Evolutionary conservation across 2,329 filamentous ascomycete species (phyloP), one percentile per base, ranked within the genome.

Genomic region (Penicillium sp.): DNA sequence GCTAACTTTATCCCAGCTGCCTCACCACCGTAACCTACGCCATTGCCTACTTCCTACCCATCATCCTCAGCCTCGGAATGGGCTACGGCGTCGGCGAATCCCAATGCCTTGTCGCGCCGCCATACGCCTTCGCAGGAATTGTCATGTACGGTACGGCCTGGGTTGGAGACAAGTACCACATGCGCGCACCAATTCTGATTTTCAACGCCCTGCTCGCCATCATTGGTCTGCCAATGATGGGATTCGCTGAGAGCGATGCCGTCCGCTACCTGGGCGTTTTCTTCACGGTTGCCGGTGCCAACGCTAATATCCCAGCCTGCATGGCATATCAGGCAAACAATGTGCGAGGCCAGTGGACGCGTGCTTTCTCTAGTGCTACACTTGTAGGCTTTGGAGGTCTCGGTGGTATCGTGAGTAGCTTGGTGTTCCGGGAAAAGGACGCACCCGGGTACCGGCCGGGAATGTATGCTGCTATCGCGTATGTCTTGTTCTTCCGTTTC

Each of bases 241-340:
- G 88, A 33, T 92, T 86, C 77, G 79, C 82, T 42, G 67, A 73
- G 25, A 80, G 73, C 60, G 64, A 83, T 3, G 78, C 70, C 1
- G 82, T 85, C 10, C 82, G 88, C 42, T 91, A 90, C 73, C 85
- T 90, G 59, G 89, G 88, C 52, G 82, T 90, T 55, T 92, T 92
- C 75, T 75, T 92, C 45, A 82, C 85, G n/a, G 88, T 88, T 0
- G 88, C 88, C 0, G 90, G 88, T 8, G 85, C 87, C 60, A 91
- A 91, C 72, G 83, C 86, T 61, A 94, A 94, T 69, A 80, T 93
- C 5, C 90, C 91, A 0, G 80, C 85, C 1, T 79, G 84, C 43
- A 84, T 95, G 77, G 83, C 89, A 0, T 94, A 90, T 76, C 90
- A 93, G 76, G 89, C 89, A 40, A 94, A 93, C 75, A 95, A 95